A percentile compares a stretch with the other conserved stretches of the same genome.
These are phyloP conservation scores for Exophiala sideris DNA, from an alignment of 2,329 filamentous ascomycete species.

Conservation along the genomic window DNA sequence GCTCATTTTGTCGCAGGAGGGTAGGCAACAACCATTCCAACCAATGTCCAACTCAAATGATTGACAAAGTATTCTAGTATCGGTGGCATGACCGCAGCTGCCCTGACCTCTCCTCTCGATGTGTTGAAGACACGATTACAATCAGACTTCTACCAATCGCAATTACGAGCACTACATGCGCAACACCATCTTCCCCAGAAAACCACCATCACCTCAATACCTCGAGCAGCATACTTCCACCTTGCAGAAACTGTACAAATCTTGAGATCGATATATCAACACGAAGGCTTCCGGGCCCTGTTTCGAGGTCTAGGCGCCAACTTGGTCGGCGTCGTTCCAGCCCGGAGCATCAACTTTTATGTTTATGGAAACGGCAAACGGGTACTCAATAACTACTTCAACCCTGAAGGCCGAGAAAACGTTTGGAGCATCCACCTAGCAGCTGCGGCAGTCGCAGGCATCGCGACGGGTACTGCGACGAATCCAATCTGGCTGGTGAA, in stretches of 20 bases:
- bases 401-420: slow-evolving; percentile 50
- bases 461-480: slow-evolving; percentile 84
- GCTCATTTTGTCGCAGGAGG: slow-evolving; percentile 88
- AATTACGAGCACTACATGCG: slow-evolving; percentile 67
- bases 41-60: slow-evolving; percentile 18
- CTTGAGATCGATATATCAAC: slow-evolving; percentile 71
- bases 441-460: slow-evolving; percentile 72
- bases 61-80: slow-evolving; percentile 51
- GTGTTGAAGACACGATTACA: slow-evolving; percentile 91
- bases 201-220: slow-evolving; percentile 58
- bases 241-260: slow-evolving; percentile 84
- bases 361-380: slow-evolving; percentile 90
- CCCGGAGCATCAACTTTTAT: slow-evolving; percentile 89
- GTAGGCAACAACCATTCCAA: slow-evolving; percentile 50
- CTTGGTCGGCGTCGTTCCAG: slow-evolving; percentile 82
- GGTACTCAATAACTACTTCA: slow-evolving; percentile 71
- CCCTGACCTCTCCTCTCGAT: slow-evolving; percentile 90
- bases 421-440: slow-evolving; percentile 64
- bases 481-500: slow-evolving; percentile 98
- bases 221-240: slow-evolving; percentile 67
- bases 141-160: slow-evolving; percentile 88
- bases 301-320: slow-evolving; percentile 94
- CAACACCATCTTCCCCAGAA: slow-evolving; percentile 54
- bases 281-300: slow-evolving; percentile 79
- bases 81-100: slow-evolving; percentile 85